Conservation (phyloP, 1,139 yeast species). For the Saccharomyces hybrid region DNA sequence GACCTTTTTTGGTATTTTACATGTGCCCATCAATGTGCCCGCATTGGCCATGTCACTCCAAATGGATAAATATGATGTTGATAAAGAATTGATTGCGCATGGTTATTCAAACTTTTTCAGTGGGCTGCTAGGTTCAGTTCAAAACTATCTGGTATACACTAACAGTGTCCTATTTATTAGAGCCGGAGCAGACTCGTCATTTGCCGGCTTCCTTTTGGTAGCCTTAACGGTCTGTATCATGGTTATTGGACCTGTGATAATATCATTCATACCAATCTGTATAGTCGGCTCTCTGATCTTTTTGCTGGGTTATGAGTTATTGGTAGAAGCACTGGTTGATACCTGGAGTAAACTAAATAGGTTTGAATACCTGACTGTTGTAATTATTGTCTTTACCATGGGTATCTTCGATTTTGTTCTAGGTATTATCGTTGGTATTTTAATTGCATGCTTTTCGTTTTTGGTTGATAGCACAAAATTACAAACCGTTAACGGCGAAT, state of each 20-base stretch:
- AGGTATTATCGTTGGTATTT: conserved; percentile 36
- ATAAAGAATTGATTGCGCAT: conserved; percentile 88
- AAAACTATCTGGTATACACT: conserved; percentile 89
- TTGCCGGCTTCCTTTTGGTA: conserved; percentile 84
- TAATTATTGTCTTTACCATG: conserved; percentile 84
- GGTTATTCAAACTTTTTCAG: conserved; percentile 87
- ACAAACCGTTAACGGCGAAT: conserved; percentile 74
- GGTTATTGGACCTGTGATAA: conserved; percentile 86
- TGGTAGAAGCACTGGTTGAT: conserved; percentile 83
- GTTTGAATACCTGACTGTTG: conserved; percentile 78
- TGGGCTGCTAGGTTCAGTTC: conserved; percentile 81
- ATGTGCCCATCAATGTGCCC: conserved; percentile 96
- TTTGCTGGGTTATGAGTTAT: conserved; percentile 78
- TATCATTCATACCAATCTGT: conserved; percentile 89
- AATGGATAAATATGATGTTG: conserved; percentile 77
- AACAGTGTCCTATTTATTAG: conserved; percentile 85
- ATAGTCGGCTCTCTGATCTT: conserved; percentile 92
- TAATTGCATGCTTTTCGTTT: conserved; percentile 86
- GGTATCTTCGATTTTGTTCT: conserved; percentile 89
- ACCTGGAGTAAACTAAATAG: conserved; percentile 68
- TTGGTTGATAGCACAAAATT: conserved; percentile 84
- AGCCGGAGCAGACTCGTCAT: conserved; percentile 86
- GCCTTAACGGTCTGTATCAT: conserved; percentile 71
- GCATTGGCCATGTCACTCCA: conserved; percentile 89
- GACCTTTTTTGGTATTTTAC: conserved; percentile 90